Conservation (phyloP, 2,329 filamentous ascomycete genomes). For the Stachybotrys chartarum region DNA sequence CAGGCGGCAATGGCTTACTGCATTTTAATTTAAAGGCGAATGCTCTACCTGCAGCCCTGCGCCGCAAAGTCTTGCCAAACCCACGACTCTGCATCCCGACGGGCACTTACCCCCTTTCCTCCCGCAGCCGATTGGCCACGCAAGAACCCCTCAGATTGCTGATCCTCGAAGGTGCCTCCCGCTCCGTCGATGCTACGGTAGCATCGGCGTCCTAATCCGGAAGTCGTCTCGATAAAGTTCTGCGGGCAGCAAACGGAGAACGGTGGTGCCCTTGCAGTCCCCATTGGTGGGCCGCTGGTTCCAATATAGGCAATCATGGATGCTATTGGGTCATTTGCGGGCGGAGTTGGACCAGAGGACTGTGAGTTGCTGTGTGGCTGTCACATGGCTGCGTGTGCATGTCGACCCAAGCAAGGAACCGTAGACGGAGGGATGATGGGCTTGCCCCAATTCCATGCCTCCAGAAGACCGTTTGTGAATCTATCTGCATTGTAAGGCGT, state of each 20-base stretch:
- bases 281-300: background rate
- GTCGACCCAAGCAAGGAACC: background rate
- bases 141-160: background rate
- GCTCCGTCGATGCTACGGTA: background rate
- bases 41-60: background rate
- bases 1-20: too few relatives aligned
- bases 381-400: background rate
- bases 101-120: background rate
- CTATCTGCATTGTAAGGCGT: too few relatives aligned
- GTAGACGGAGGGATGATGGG: too few relatives aligned
- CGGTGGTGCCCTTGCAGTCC: background rate
- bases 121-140: background rate
- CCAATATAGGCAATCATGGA: background rate
- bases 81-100: background rate
- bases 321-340: background rate
- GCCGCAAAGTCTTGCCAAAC: background rate
- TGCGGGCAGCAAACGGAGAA: background rate
- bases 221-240: background rate
- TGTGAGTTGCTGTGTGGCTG: background rate
- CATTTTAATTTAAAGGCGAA: background rate
- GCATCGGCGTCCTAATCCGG: background rate
- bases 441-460: too few relatives aligned
- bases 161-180: background rate
- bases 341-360: background rate
- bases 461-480: too few relatives aligned